Conservation (phyloP, 2,329 filamentous ascomycete species). For the Plectosphaerella cucumerina region DNA sequence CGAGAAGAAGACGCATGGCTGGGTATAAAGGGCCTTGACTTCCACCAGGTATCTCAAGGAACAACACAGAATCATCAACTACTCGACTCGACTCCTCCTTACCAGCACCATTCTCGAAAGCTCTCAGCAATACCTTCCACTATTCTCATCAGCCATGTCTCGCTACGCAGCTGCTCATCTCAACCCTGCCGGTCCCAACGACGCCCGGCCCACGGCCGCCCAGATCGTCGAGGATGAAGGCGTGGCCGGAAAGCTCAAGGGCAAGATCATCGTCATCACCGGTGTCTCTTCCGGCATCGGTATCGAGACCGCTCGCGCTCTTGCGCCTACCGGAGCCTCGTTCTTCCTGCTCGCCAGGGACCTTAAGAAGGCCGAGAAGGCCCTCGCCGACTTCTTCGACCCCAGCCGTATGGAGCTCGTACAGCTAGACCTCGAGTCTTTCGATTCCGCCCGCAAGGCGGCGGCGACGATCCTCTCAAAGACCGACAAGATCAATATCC, state of each 20-base stretch:
- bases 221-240: constrained; percentile 32
- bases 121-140: neutral
- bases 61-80: too few species aligned
- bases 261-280: constrained; percentile 32
- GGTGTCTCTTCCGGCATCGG: constrained; percentile 32
- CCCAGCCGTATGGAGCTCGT: constrained; percentile 14
- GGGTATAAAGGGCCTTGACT: neutral
- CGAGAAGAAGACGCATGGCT: neutral
- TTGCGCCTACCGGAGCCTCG: constrained; percentile 29
- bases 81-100: too few species aligned
- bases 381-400: constrained; percentile 15
- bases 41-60: neutral
- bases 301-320: constrained; percentile 31
- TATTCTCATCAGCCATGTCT: neutral
- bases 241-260: constrained; percentile 22
- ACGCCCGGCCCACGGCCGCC: constrained; percentile 33
- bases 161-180: constrained; percentile 5
- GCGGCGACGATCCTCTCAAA: constrained; percentile 20
- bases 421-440: constrained; percentile 32
- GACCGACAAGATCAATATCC: constrained; percentile 15
- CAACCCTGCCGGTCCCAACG: constrained; percentile 25
- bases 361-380: constrained; percentile 24
- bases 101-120: too few species aligned
- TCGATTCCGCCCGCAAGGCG: constrained; percentile 27
- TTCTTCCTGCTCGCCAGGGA: constrained; percentile 31